These are phyloP conservation scores for Rhexocercosporidium sp. DNA, from an alignment of 2,329 filamentous ascomycete species.

Conservation along the genomic window DNA sequence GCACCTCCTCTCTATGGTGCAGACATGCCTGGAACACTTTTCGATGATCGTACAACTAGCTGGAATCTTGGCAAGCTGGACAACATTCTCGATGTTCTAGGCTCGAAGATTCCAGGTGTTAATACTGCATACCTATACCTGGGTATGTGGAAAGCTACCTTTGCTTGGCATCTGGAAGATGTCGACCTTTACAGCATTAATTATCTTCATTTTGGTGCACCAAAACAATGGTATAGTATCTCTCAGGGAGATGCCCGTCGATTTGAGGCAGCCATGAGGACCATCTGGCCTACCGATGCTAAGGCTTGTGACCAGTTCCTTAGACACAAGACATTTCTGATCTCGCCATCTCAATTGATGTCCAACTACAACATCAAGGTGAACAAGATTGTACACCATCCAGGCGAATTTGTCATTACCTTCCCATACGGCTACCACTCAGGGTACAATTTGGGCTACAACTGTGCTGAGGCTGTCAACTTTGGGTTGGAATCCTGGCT, in stretches of 20 bases:
- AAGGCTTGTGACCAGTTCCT: slow-evolving; percentile 97
- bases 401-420: slow-evolving; percentile 97
- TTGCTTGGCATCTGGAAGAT: slow-evolving; percentile 98
- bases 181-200: slow-evolving; percentile 99
- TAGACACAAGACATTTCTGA: slow-evolving; percentile 95
- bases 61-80: slow-evolving; percentile 97
- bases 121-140: slow-evolving; percentile 98
- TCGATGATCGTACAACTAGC: slow-evolving; percentile 79
- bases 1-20: slow-evolving; percentile 94
- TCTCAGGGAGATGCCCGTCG: slow-evolving; percentile 91
- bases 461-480: slow-evolving; percentile 98
- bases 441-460: slow-evolving; percentile 97
- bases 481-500: slow-evolving; percentile 96
- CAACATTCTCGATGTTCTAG: slow-evolving; percentile 90
- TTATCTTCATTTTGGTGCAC: slow-evolving; percentile 97
- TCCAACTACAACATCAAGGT: slow-evolving; percentile 94
- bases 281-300: slow-evolving; percentile 90
- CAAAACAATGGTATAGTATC: slow-evolving; percentile 99
- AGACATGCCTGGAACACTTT: slow-evolving; percentile 94
- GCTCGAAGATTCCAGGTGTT: slow-evolving; percentile 94
- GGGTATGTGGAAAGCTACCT: slow-evolving; percentile 99
- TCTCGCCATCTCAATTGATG: slow-evolving; percentile 86
- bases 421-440: slow-evolving; percentile 99
- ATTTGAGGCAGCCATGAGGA: slow-evolving; percentile 95
- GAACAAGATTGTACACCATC: slow-evolving; percentile 93